phyloP scores from a whole-genome alignment of 2,329 filamentous ascomycete genomes.

The Colletotrichum lupini region DNA sequence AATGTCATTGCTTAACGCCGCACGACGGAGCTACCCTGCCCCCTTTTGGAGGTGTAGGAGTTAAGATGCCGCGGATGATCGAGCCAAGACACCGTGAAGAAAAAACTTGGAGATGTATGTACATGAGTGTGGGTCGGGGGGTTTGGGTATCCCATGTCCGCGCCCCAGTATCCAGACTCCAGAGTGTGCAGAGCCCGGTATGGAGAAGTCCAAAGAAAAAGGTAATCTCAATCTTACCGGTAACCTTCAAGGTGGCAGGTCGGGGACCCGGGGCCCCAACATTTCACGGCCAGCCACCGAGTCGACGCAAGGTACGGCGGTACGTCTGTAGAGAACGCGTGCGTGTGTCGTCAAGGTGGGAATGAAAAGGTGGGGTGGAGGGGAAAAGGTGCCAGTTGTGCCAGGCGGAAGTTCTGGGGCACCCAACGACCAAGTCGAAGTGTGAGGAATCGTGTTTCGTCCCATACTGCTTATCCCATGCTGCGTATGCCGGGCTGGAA shows the following conservation, averaged over 20 bases:
- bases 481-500: not conserved
- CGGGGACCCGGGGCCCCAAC: slow-evolving; percentile 4
- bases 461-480: not conserved
- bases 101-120: slow-evolving; percentile 6
- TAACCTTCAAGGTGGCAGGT: slow-evolving; percentile 21
- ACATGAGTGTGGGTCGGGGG: slow-evolving; percentile 4
- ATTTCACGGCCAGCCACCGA: not conserved
- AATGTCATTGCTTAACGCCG: not conserved
- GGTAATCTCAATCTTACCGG: not conserved
- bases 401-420: not conserved
- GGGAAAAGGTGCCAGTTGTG: not conserved
- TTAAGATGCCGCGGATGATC: not conserved
- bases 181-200: not conserved
- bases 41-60: not conserved
- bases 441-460: not conserved
- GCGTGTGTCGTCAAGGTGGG: slow-evolving; percentile 18
- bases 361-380: not conserved
- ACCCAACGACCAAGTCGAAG: not conserved
- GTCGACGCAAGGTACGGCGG: not conserved
- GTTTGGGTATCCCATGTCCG: too few relatives aligned
- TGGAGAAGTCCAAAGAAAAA: not conserved
- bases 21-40: not conserved
- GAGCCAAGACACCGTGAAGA: not conserved
- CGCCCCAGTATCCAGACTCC: too few relatives aligned
- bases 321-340: not conserved